Percentiles rank a stretch among this genome's conserved stretches.
Evolutionary conservation across 1,284 basidiomycete genomes (phyloP).

Genomic region (Rhodofomes roseus): DNA sequence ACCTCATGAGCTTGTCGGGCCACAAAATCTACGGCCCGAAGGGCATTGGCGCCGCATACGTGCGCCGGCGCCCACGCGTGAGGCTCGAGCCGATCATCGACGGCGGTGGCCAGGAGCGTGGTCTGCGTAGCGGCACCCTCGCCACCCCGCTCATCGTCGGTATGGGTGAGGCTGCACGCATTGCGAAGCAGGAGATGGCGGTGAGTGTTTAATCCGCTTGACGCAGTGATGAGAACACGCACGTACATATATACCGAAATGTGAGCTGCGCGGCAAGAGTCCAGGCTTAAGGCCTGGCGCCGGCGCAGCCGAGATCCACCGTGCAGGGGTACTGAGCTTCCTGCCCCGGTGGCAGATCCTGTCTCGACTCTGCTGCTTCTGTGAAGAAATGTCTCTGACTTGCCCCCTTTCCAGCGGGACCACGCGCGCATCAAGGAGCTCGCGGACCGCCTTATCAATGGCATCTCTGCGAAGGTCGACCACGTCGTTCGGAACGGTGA

Average conservation of each 20-base stretch:
- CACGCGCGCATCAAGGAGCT: constrained; percentile 75
- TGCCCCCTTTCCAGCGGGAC: constrained; percentile 59
- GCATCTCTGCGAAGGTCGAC: constrained; percentile 82
- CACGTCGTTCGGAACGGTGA: constrained; percentile 96
- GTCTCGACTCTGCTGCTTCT: constrained; percentile 3
- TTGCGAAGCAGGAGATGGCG: constrained; percentile 90
- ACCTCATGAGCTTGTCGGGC: constrained; percentile 94
- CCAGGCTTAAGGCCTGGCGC: constrained; percentile 19
- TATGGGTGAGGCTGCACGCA: constrained; percentile 91
- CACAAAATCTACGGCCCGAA: constrained; percentile 99
- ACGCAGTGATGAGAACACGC: constrained; percentile 49
- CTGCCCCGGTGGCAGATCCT: constrained; percentile 6
- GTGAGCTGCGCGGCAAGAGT: constrained; percentile 27
- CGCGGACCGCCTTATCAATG: constrained; percentile 79
- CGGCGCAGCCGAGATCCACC: constrained; percentile 57
- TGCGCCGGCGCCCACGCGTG: constrained; percentile 90
- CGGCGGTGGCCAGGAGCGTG: constrained; percentile 97
- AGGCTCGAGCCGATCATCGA: constrained; percentile 93
- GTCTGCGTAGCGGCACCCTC: constrained; percentile 91
- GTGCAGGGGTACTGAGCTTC: constrained; percentile 90
- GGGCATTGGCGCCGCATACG: constrained; percentile 93
- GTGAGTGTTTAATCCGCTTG: constrained; percentile 51
- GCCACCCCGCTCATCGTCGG: constrained; percentile 91
- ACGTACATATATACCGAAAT: constrained; percentile 19
- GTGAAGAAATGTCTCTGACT: neutral